Conservation (phyloP, 805 yeast species). For the Metschnikowia reukaufii region DNA sequence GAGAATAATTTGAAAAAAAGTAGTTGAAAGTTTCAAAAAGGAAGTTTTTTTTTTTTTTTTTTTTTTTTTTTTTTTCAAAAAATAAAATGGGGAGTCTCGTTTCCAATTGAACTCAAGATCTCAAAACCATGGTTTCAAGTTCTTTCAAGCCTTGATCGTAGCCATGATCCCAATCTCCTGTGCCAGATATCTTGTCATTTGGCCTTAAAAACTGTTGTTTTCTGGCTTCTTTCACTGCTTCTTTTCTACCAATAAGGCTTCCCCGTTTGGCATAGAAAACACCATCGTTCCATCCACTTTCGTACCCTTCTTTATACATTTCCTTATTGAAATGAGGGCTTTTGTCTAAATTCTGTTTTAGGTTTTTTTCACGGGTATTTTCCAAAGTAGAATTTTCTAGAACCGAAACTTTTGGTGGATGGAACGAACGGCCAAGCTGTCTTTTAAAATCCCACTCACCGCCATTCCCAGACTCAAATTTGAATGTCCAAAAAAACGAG, state of each 20-base stretch:
- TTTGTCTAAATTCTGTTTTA: conserved; percentile 25
- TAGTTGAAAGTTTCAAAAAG: too few relatives aligned
- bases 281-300: conserved; percentile 73
- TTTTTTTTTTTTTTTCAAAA: too few relatives aligned
- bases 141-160: conserved; percentile 60
- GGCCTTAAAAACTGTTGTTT: conserved; percentile 54
- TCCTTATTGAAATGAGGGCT: conserved; percentile 71
- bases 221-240: conserved; percentile 57
- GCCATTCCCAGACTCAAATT: conserved; percentile 84
- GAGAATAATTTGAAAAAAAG: too few relatives aligned
- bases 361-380: conserved; percentile 35
- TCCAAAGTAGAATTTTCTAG: conserved; percentile 47
- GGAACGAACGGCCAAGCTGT: conserved; percentile 53
- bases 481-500: conserved; percentile 85
- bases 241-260: conserved; percentile 70
- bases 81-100: too few relatives aligned
- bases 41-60: too few relatives aligned
- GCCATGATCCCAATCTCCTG: conserved; percentile 93
- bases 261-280: conserved; percentile 62
- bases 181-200: conserved; percentile 53
- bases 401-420: conserved; percentile 21
- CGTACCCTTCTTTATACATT: conserved; percentile 77
- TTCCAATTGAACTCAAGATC: not conserved
- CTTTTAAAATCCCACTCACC: conserved; percentile 95
- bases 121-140: conserved; percentile 24